Conservation (phyloP, 495 filamentous ascomycete genomes). For the Entonaema liquescens region DNA sequence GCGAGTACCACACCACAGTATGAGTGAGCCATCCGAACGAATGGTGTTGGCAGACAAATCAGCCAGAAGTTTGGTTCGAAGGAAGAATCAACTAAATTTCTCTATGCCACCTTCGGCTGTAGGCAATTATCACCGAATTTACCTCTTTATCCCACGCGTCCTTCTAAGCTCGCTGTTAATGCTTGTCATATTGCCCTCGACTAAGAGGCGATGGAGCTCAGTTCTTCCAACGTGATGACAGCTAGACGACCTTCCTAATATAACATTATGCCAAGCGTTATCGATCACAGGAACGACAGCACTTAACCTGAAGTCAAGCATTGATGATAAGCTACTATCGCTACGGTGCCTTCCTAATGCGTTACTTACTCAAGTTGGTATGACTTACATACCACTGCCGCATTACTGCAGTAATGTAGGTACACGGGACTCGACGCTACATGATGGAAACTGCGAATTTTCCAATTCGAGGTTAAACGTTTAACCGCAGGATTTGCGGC, state of each 20-base stretch:
- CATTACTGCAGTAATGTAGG: conserved; percentile 11
- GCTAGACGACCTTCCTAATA: conserved; percentile 36
- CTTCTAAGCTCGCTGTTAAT: conserved; percentile 19
- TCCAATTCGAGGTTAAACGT: not conserved
- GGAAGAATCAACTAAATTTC: conserved; percentile 18
- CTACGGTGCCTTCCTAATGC: not conserved
- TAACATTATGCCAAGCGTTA: conserved; percentile 13
- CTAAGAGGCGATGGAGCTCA: conserved; percentile 29
- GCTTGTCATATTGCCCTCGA: conserved; percentile 19
- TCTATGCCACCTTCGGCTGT: not conserved
- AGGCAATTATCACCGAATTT: conserved; percentile 13
- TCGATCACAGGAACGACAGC: conserved; percentile 28
- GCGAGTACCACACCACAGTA: conserved; percentile 13
- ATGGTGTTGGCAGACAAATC: conserved; percentile 8
- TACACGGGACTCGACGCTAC: conserved; percentile 14
- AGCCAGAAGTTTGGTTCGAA: conserved; percentile 23
- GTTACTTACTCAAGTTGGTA: conserved; percentile 8
- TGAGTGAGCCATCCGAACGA: conserved; percentile 3
- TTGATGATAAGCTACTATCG: conserved; percentile 1
- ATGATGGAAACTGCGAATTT: not conserved
- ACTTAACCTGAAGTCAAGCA: conserved; percentile 14
- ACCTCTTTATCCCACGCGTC: conserved; percentile 35
- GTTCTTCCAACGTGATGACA: conserved; percentile 10
- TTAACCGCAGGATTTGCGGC: conserved; percentile 3
- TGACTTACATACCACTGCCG: conserved; percentile 8